These are phyloP conservation scores for Pseudonectria foliicola DNA, from an alignment of 2,329 filamentous ascomycete genomes.

Conservation along the genomic window DNA sequence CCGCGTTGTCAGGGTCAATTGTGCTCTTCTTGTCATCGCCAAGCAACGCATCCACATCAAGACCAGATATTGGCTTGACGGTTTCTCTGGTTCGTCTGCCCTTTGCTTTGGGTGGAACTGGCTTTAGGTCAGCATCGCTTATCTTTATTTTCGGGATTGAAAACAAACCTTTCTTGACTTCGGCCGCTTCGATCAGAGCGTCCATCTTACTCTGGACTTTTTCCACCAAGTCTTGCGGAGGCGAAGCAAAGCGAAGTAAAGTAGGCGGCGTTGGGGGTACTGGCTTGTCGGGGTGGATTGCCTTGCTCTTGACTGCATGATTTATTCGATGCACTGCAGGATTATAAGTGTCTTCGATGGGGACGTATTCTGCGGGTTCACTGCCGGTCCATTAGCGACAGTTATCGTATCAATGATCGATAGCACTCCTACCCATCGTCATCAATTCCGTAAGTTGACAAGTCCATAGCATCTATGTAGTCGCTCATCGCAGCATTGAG, in stretches of 20 bases:
- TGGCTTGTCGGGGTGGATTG: conserved; percentile 61
- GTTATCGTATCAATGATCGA: not conserved
- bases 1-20: conserved; percentile 63
- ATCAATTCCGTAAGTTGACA: conserved; percentile 63
- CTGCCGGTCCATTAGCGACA: conserved; percentile 20
- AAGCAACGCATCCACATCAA: conserved; percentile 81
- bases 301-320: conserved; percentile 75
- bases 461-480: conserved; percentile 90
- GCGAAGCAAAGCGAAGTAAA: conserved; percentile 65
- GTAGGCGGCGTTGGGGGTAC: conserved; percentile 56
- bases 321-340: conserved; percentile 84
- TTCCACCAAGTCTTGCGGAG: conserved; percentile 59
- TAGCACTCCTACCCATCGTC: conserved; percentile 58
- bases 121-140: conserved; percentile 9
- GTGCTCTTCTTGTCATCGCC: conserved; percentile 39
- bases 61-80: conserved; percentile 78
- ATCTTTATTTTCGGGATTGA: not conserved
- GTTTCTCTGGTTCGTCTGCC: conserved; percentile 63
- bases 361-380: conserved; percentile 59
- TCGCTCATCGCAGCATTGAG: conserved; percentile 77
- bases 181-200: conserved; percentile 58
- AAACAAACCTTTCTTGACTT: conserved; percentile 70
- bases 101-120: conserved; percentile 73
- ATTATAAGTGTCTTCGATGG: conserved; percentile 75
- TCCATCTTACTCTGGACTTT: conserved; percentile 52